A percentile compares a stretch with the other conserved stretches of the same genome.
Evolutionary conservation across 2,329 filamentous ascomycete genomes (phyloP).

Genomic region (Rugonectria rugulosa): DNA sequence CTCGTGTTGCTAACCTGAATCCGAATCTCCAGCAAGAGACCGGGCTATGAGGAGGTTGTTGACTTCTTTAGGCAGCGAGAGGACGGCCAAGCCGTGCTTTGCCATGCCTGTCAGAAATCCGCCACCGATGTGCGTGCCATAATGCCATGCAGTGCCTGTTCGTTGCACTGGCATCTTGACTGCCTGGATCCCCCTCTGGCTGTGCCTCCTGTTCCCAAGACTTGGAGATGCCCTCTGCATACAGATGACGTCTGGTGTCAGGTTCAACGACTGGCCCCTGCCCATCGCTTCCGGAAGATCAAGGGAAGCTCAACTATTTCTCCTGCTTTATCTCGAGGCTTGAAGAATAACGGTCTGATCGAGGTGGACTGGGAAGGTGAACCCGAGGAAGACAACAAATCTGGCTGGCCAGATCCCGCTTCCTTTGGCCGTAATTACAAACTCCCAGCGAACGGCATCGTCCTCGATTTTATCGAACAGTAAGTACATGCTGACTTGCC

Average conservation of each 20-base stretch:
- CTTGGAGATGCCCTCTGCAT: slow-evolving; percentile 91
- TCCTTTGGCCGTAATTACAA: slow-evolving; percentile 72
- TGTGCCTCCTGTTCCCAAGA: slow-evolving; percentile 76
- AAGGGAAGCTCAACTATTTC: slow-evolving; percentile 61
- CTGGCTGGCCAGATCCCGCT: slow-evolving; percentile 64
- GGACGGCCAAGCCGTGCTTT: slow-evolving; percentile 80
- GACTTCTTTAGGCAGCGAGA: slow-evolving; percentile 76
- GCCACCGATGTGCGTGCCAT: slow-evolving; percentile 71
- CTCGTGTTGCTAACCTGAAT: slow-evolving; percentile 7
- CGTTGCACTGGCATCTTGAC: slow-evolving; percentile 88
- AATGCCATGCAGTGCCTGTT: slow-evolving; percentile 85
- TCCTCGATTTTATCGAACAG: slow-evolving; percentile 76
- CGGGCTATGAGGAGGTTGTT: slow-evolving; percentile 65
- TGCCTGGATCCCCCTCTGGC: slow-evolving; percentile 87
- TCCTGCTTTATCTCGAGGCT: slow-evolving; percentile 67
- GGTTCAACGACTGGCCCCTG: slow-evolving; percentile 65
- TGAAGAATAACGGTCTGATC: slow-evolving; percentile 74
- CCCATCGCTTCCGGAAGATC: slow-evolving; percentile 68
- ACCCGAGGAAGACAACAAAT: slow-evolving; percentile 62
- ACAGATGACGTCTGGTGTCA: slow-evolving; percentile 75
- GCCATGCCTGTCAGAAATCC: slow-evolving; percentile 75
- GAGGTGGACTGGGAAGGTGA: slow-evolving; percentile 71
- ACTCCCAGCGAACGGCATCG: slow-evolving; percentile 69
- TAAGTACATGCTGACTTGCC: slow-evolving; percentile 46
- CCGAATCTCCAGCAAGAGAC: slow-evolving; percentile 53